A percentile compares a stretch with the other conserved stretches of the same genome.
Evolutionary conservation across 225 moss, liverwort and hornwort species (phyloP).

Genomic region (Antitrichia curtipendula): DNA sequence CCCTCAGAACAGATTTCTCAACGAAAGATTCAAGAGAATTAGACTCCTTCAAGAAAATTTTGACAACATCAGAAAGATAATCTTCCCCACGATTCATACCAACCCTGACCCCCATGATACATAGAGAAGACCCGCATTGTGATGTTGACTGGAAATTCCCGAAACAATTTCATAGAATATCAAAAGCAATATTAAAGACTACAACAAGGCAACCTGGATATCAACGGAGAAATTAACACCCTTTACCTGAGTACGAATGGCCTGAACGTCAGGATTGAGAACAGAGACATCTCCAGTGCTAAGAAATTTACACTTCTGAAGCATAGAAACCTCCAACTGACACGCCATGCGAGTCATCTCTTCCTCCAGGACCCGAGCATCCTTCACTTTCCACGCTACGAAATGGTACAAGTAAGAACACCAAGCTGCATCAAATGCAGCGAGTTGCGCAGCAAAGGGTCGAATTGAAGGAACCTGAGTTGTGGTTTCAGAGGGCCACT

Average conservation of each 20-base stretch:
- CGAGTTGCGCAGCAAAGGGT: conserved; percentile 56
- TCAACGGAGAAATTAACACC: background rate
- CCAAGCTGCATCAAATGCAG: conserved; percentile 54
- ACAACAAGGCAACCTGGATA: background rate
- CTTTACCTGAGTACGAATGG: conserved; percentile 42
- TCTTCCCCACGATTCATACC: no score
- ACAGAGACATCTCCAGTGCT: conserved; percentile 9
- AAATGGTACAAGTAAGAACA: conserved; percentile 58
- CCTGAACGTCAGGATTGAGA: conserved; percentile 37
- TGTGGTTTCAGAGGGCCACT: conserved; percentile 28
- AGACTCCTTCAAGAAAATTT: background rate
- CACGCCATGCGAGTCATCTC: conserved; percentile 66
- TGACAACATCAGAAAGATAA: background rate
- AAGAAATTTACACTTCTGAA: conserved; percentile 41
- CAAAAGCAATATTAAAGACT: background rate
- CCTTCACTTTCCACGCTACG: conserved; percentile 65
- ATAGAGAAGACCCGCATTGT: background rate
- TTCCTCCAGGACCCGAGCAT: conserved; percentile 47
- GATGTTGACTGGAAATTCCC: background rate
- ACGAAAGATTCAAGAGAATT: background rate
- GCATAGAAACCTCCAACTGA: conserved; percentile 53
- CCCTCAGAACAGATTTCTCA: background rate
- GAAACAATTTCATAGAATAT: background rate
- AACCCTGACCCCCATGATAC: background rate
- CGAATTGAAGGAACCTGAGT: conserved; percentile 19